Evolutionary conservation across 2,329 filamentous ascomycete genomes (phyloP).

Genomic region (Penicillium sp.): DNA sequence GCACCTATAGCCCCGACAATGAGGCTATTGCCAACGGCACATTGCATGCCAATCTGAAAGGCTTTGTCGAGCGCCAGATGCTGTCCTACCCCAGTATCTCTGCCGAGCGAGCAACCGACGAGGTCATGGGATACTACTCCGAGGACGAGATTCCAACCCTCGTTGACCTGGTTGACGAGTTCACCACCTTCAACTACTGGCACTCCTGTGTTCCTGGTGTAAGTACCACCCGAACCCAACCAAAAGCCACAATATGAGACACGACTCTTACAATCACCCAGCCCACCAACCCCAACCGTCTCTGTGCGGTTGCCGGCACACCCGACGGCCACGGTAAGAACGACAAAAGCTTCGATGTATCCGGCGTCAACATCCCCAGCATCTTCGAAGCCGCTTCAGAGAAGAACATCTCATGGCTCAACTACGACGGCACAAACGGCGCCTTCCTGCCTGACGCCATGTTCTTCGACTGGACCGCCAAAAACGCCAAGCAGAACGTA

Average conservation of each 20-base stretch:
- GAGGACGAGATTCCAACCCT: conserved; percentile 41
- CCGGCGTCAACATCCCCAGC: conserved; percentile 31
- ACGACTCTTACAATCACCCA: conserved; percentile 16
- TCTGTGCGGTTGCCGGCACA: conserved; percentile 27
- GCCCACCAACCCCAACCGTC: conserved; percentile 45
- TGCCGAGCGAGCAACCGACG: conserved; percentile 30
- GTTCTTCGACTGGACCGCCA: conserved; percentile 32
- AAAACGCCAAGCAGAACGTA: conserved; percentile 26
- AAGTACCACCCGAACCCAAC: conserved; percentile 18
- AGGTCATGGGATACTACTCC: conserved; percentile 45
- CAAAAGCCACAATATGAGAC: neutral
- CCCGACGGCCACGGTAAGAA: conserved; percentile 29
- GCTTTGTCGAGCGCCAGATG: conserved; percentile 41
- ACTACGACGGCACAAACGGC: conserved; percentile 34
- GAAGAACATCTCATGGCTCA: conserved; percentile 31
- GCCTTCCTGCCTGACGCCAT: conserved; percentile 27
- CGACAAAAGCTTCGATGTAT: conserved; percentile 26
- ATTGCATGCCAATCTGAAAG: conserved; percentile 28
- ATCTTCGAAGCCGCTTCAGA: conserved; percentile 38
- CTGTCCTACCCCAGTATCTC: conserved; percentile 29
- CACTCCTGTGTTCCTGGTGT: conserved; percentile 42
- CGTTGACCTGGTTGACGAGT: conserved; percentile 39
- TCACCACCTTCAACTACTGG: conserved; percentile 44
- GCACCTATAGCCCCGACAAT: conserved; percentile 38
- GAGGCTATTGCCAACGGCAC: conserved; percentile 31